phyloP scores from a whole-genome alignment of 2,329 filamentous ascomycete genomes.

The Arthrinium phaeospermum region DNA sequence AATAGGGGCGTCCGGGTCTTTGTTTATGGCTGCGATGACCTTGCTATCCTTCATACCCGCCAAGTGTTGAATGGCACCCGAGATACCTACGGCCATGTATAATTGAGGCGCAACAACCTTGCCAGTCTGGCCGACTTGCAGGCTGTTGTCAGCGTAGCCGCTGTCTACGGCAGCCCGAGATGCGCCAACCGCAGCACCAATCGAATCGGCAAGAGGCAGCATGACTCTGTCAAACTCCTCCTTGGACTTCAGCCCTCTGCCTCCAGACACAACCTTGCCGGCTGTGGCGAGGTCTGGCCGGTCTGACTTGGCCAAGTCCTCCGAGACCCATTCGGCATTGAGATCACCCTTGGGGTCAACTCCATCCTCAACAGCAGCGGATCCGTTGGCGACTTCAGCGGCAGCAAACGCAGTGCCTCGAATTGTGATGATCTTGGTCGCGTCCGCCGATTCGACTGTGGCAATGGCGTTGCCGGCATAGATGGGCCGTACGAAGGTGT shows the following conservation, averaged over 20 bases:
- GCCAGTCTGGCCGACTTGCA: conserved; percentile 97
- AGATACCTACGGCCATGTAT: conserved; percentile 95
- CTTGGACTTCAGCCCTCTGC: conserved; percentile 95
- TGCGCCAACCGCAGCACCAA: conserved; percentile 95
- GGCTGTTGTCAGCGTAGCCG: conserved; percentile 96
- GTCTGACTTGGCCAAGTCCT: conserved; percentile 91
- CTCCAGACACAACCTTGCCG: conserved; percentile 87
- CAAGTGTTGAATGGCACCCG: conserved; percentile 95
- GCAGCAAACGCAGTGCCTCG: conserved; percentile 90
- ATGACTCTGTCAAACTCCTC: conserved; percentile 96
- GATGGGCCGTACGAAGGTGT: conserved; percentile 94
- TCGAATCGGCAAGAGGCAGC: conserved; percentile 86
- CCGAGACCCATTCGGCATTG: conserved; percentile 87
- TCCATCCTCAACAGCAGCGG: conserved; percentile 79
- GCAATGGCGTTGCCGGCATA: conserved; percentile 98
- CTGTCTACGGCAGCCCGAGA: conserved; percentile 95
- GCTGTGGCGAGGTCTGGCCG: conserved; percentile 94
- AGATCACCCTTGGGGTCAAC: conserved; percentile 79
- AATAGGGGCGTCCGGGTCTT: conserved; percentile 94
- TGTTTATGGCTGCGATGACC: conserved; percentile 98
- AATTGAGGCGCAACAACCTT: conserved; percentile 98
- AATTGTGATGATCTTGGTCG: conserved; percentile 88
- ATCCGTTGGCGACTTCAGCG: conserved; percentile 72
- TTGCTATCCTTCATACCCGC: conserved; percentile 99
- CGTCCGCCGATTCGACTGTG: conserved; percentile 88